Evolutionary conservation across 305 asterid species (phyloP), one percentile per base, ranked within the genome.

Genomic region (Fraxinus velutina): DNA sequence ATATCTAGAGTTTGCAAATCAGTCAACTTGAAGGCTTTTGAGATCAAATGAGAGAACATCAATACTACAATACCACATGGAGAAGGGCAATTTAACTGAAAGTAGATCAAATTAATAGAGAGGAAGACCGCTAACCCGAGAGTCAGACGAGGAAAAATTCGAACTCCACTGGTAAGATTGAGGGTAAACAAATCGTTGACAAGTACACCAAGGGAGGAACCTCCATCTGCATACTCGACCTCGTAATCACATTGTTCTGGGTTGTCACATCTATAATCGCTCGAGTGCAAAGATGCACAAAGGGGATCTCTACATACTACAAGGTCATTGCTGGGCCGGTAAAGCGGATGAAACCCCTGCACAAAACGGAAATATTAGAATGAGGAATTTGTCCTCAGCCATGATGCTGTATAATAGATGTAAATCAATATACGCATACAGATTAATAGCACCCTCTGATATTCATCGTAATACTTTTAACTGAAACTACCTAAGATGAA

Each of bases 161-260:
- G 90, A 81, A 79, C 84, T 29, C 97, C 98, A 42, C 52, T 88
- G 52, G 97, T 96, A 78, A 88, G 87, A 78, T 96, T 94, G 73
- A 96, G 77, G 7, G 90, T 55, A 66, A 93, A 88, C 66, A 87
- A 47, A 81, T 96, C 99, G 52, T 96, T 93, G 78, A 96, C 92
- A 2, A 96, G 89, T 68, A 96, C 97, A 24, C 99, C 99, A 2
- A 96, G 93, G 68, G 99, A 96, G 33, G 99, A 96, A 76, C 98
- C 99, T 78, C 98, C 99, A 86, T 96, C 99, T 1, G 98, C 98
- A 84, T 94, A 96, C 92, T 91, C 97, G 70, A 96, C 97, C 83
- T 93, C 95, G 15, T 96, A 96, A 81, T 96, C 99, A 86, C 98
- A 96, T 82, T 96, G 99, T 52, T 90, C 90, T 52, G 96, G 97